phyloP scores from a whole-genome alignment of 306 rosid genomes.

The Medicago lupulina region DNA sequence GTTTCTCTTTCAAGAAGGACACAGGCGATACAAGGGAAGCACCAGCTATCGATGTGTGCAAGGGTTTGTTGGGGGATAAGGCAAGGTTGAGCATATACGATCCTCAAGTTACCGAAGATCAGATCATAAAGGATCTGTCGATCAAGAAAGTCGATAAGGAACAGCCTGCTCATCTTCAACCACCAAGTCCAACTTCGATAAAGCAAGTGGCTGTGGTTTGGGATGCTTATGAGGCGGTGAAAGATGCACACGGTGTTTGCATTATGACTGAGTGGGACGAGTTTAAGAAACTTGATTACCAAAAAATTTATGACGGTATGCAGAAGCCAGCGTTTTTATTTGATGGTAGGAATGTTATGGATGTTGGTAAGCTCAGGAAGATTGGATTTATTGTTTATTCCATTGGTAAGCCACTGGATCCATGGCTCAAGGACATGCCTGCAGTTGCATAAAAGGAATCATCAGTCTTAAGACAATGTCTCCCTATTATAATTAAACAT shows the following conservation, averaged over 20 bases:
- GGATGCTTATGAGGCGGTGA: slow-evolving; percentile 79
- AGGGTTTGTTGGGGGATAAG: slow-evolving; percentile 76
- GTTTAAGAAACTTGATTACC: slow-evolving; percentile 67
- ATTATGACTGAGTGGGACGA: slow-evolving; percentile 85
- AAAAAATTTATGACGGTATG: slow-evolving; percentile 66
- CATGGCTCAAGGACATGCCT: slow-evolving; percentile 94
- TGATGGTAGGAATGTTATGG: slow-evolving; percentile 75
- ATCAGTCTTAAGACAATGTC: slow-evolving; percentile 17
- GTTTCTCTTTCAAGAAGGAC: slow-evolving; percentile 89
- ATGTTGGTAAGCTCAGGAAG: slow-evolving; percentile 61
- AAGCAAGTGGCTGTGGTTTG: slow-evolving; percentile 67
- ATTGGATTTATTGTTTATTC: slow-evolving; percentile 80
- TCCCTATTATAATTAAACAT: background rate
- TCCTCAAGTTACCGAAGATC: slow-evolving; percentile 78
- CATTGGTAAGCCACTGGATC: slow-evolving; percentile 79
- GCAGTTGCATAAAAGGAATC: slow-evolving; percentile 61
- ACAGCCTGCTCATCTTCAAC: slow-evolving; percentile 83
- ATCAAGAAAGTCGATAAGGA: slow-evolving; percentile 85
- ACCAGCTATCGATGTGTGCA: slow-evolving; percentile 86
- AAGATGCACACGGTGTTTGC: slow-evolving; percentile 75
- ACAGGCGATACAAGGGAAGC: slow-evolving; percentile 88
- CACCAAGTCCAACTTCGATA: slow-evolving; percentile 61
- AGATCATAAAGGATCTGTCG: slow-evolving; percentile 71
- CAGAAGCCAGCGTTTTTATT: slow-evolving; percentile 83
- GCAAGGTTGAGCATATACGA: slow-evolving; percentile 75